Percentiles rank a stretch among this genome's conserved stretches.
phyloP scores from a whole-genome alignment of 805 yeast species.

The Candida quercuum region DNA sequence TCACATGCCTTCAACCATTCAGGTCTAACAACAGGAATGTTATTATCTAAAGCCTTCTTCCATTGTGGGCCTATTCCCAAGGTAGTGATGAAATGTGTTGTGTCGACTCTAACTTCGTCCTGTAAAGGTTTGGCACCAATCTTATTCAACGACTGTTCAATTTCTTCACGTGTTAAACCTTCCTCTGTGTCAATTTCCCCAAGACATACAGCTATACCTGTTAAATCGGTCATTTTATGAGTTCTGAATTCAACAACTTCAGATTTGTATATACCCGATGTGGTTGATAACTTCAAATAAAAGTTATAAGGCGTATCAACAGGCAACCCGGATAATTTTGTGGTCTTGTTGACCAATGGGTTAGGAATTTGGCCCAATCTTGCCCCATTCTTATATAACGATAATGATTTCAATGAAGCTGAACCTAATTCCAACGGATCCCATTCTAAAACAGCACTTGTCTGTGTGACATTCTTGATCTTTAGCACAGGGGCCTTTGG shows the following conservation, averaged over 20 bases:
- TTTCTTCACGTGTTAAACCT: constrained; percentile 43
- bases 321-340: constrained; percentile 87
- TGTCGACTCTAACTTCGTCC: constrained; percentile 71
- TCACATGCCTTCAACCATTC: constrained; percentile 97
- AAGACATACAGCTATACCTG: constrained; percentile 86
- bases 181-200: constrained; percentile 66
- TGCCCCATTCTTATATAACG: constrained; percentile 64
- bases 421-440: constrained; percentile 81
- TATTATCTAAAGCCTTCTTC: constrained; percentile 74
- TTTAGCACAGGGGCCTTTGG: constrained; percentile 71
- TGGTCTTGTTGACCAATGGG: constrained; percentile 70
- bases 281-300: constrained; percentile 75
- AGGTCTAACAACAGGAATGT: constrained; percentile 91
- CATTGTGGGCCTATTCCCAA: constrained; percentile 67
- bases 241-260: constrained; percentile 68
- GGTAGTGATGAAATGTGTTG: constrained; percentile 89
- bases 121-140: constrained; percentile 85
- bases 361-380: constrained; percentile 80
- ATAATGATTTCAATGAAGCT: constrained; percentile 68
- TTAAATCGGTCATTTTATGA: constrained; percentile 92
- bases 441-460: constrained; percentile 94
- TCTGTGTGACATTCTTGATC: constrained; percentile 80
- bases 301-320: constrained; percentile 79
- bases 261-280: constrained; percentile 81
- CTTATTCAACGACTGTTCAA: constrained; percentile 53